These are phyloP conservation scores for Epithemia pelagica DNA, from an alignment of 108 stramenopile genomes.

Conservation along the genomic window DNA sequence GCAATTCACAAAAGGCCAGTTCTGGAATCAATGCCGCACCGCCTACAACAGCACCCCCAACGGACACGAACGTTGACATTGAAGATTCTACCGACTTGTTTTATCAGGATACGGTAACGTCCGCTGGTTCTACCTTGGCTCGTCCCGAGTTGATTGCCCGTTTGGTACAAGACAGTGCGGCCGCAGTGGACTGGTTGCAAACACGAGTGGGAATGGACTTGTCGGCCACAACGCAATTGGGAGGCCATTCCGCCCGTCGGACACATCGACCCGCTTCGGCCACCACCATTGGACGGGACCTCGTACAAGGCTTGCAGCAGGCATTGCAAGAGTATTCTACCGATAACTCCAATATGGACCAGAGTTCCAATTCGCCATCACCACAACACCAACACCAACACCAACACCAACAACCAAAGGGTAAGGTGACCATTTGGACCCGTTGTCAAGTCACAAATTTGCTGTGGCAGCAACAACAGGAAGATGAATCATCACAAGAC, in stretches of 20 bases:
- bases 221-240: constrained; percentile 67
- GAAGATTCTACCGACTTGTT: constrained; percentile 61
- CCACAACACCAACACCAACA: neutral
- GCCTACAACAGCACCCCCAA: no score
- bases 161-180: constrained; percentile 58
- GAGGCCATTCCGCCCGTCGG: constrained; percentile 81
- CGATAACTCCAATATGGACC: neutral
- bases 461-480: no score
- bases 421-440: constrained; percentile 62
- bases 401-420: constrained; percentile 39
- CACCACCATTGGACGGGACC: constrained; percentile 83
- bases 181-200: constrained; percentile 79
- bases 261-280: constrained; percentile 82
- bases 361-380: neutral
- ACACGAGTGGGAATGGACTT: constrained; percentile 71
- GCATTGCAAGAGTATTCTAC: constrained; percentile 52
- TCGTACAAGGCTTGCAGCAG: constrained; percentile 79
- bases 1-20: constrained; percentile 91
- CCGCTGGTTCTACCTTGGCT: constrained; percentile 57
- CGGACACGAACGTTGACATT: constrained; percentile 27
- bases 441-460: constrained; percentile 62
- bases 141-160: constrained; percentile 60
- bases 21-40: constrained; percentile 89
- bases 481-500: no score
- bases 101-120: constrained; percentile 64